phyloP scores from a whole-genome alignment of 495 filamentous ascomycete genomes.

The Trichoderma gamsii region DNA sequence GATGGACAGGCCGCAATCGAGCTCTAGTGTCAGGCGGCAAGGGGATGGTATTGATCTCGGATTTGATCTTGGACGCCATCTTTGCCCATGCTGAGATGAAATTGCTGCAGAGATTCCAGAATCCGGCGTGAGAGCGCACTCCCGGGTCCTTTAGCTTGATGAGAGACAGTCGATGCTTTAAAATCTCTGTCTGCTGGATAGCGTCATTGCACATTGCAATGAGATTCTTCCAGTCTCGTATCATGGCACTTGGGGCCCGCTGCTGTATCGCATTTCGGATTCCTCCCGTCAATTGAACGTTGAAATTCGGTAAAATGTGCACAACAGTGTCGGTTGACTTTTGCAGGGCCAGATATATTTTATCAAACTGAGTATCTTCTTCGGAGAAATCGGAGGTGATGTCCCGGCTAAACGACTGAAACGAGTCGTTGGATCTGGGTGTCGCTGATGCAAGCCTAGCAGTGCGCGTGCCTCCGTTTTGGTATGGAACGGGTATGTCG shows the following conservation, averaged over 20 bases:
- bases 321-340: constrained; percentile 61
- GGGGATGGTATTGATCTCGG: constrained; percentile 48
- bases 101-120: constrained; percentile 74
- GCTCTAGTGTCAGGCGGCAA: constrained; percentile 62
- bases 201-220: constrained; percentile 59
- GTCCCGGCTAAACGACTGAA: constrained; percentile 46
- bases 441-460: constrained; percentile 52
- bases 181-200: constrained; percentile 56
- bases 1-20: constrained; percentile 69
- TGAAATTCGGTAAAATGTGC: constrained; percentile 58
- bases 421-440: constrained; percentile 74
- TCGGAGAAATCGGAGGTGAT: constrained; percentile 56
- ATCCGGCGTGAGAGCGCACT: constrained; percentile 65
- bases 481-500: constrained; percentile 34
- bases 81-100: constrained; percentile 74
- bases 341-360: constrained; percentile 66
- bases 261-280: constrained; percentile 39
- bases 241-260: constrained; percentile 41
- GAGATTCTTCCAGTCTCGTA: constrained; percentile 64
- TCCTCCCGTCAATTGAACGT: constrained; percentile 51
- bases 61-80: constrained; percentile 61
- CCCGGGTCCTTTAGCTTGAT: constrained; percentile 81
- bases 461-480: constrained; percentile 39
- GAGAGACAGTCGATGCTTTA: constrained; percentile 64
- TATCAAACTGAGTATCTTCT: constrained; percentile 74